These are phyloP conservation scores for Trichopus zeylanicus DNA, from an alignment of 116 monocot species.

Conservation along the genomic window DNA sequence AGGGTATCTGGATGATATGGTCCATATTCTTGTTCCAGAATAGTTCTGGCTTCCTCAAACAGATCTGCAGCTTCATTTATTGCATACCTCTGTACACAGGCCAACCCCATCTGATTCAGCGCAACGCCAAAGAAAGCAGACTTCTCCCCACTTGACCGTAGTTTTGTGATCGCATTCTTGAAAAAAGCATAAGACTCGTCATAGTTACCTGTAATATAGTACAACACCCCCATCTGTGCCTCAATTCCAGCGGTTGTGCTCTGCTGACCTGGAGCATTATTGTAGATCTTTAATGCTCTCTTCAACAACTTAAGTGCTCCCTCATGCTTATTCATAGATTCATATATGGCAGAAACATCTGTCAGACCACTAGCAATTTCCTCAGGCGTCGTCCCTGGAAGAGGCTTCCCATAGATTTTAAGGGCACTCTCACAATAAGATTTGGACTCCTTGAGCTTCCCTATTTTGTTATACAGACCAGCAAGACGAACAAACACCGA, in stretches of 20 bases:
- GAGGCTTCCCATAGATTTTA: constrained; percentile 53
- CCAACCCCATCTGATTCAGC: constrained; percentile 73
- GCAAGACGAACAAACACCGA: constrained; percentile 58
- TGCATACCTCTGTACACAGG: constrained; percentile 55
- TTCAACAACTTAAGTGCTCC: constrained; percentile 66
- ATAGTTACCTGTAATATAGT: constrained; percentile 60
- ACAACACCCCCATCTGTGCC: constrained; percentile 62
- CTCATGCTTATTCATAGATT: constrained; percentile 60
- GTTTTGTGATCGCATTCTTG: constrained; percentile 44
- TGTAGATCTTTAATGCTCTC: constrained; percentile 66
- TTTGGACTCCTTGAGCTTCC: constrained; percentile 56
- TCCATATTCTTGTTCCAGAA: constrained; percentile 63
- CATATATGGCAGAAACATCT: constrained; percentile 67
- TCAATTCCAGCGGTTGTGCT: constrained; percentile 73
- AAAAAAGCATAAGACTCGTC: constrained; percentile 53
- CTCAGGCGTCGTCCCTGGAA: constrained; percentile 36
- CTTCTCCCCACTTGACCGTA: constrained; percentile 58
- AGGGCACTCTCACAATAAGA: constrained; percentile 64
- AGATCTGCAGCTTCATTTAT: constrained; percentile 63
- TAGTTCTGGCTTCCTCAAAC: constrained; percentile 57
- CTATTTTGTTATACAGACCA: constrained; percentile 62
- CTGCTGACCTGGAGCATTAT: constrained; percentile 63
- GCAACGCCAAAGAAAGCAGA: constrained; percentile 59
- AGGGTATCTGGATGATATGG: constrained; percentile 70
- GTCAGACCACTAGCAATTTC: constrained; percentile 59